phyloP scores from a whole-genome alignment of 1,284 basidiomycete species.

The Lentinus polychrous region DNA sequence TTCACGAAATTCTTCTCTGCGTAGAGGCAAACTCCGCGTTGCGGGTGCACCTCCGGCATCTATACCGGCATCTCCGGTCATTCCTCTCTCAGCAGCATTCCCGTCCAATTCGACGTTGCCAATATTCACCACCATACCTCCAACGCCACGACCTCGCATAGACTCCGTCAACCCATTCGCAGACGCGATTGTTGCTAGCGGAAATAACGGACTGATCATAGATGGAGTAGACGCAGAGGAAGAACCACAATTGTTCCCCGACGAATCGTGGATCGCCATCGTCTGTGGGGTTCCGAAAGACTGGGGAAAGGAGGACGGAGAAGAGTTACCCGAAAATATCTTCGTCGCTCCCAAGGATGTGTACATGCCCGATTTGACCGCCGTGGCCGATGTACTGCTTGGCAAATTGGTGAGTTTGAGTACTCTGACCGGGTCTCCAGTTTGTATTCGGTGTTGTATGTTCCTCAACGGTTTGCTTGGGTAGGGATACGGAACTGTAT shows the following conservation, averaged over 20 bases:
- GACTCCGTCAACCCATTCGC: neutral
- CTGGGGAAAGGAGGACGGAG: conserved; percentile 38
- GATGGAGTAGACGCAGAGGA: conserved; percentile 19
- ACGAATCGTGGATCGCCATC: conserved; percentile 67
- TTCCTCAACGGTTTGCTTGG: neutral
- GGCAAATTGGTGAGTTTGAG: conserved; percentile 58
- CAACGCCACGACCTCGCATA: conserved; percentile 18
- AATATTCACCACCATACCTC: conserved; percentile 19
- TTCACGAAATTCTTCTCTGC: conserved; percentile 2
- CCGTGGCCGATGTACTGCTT: conserved; percentile 66
- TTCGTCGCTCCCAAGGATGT: conserved; percentile 68
- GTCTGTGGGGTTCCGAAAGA: conserved; percentile 67
- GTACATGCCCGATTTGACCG: conserved; percentile 77
- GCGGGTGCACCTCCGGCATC: conserved; percentile 36
- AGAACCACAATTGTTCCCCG: conserved; percentile 45
- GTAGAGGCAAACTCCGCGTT: conserved; percentile 29
- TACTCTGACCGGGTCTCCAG: neutral
- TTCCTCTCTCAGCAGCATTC: conserved; percentile 5
- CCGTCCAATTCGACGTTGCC: neutral
- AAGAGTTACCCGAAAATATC: conserved; percentile 58
- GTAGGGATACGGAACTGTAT: conserved; percentile 67
- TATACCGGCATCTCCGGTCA: conserved; percentile 22
- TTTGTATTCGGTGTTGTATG: neutral
- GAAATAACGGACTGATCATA: conserved; percentile 10
- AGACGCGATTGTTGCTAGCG: neutral